phyloP scores from a whole-genome alignment of 2,329 filamentous ascomycete species.

The Corynespora cassiicola region DNA sequence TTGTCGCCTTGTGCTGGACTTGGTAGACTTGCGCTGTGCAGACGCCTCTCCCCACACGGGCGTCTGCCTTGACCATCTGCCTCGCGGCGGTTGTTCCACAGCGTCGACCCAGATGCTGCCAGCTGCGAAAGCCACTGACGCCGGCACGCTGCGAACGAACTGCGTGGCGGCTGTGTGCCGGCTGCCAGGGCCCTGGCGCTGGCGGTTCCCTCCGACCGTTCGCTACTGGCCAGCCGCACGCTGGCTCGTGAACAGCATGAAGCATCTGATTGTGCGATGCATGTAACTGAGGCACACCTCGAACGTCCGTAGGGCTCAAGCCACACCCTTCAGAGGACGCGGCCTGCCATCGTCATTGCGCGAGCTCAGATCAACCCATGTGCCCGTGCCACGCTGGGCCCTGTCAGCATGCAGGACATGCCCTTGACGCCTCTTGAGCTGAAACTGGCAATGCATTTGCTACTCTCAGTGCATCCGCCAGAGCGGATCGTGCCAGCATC shows the following conservation, averaged over 20 bases:
- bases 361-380: constrained; percentile 19
- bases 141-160: neutral
- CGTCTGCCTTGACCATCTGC: constrained; percentile 3
- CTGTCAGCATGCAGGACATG: constrained; percentile 36
- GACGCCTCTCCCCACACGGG: constrained; percentile 9
- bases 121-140: neutral
- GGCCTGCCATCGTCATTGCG: constrained; percentile 21
- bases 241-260: constrained; percentile 9
- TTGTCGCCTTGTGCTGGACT: constrained; percentile 12
- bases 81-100: constrained; percentile 9
- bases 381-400: constrained; percentile 20
- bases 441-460: constrained; percentile 37
- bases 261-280: constrained; percentile 8
- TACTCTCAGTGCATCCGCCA: constrained; percentile 23
- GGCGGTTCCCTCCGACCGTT: constrained; percentile 1
- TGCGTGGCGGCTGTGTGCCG: too few relatives aligned
- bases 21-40: constrained; percentile 11
- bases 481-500: constrained; percentile 18
- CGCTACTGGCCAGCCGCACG: constrained; percentile 5
- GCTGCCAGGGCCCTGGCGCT: constrained; percentile 3
- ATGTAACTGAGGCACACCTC: constrained; percentile 27
- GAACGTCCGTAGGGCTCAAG: constrained; percentile 27
- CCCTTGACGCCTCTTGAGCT: constrained; percentile 32
- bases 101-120: neutral
- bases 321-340: constrained; percentile 23